These are phyloP conservation scores for Oryza officinalis DNA, from an alignment of 176 grass and related monocot species.

Conservation along the genomic window DNA sequence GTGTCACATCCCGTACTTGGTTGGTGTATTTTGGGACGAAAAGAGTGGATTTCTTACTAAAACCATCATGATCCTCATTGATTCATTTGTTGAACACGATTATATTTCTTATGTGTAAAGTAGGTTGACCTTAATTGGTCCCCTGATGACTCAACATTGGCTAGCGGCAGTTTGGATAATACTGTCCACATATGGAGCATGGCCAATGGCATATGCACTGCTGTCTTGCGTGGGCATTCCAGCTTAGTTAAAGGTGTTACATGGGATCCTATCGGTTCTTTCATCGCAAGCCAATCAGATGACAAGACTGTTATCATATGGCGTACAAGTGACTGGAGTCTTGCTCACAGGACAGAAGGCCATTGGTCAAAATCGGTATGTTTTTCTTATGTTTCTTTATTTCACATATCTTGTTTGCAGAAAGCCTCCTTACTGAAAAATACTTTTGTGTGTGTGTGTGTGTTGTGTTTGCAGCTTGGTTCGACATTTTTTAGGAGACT, in stretches of 20 bases:
- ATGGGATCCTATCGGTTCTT: constrained; percentile 99
- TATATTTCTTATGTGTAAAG: constrained; percentile 54
- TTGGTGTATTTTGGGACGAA: too few species aligned
- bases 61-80: neutral
- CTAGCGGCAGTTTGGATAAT: constrained; percentile 92
- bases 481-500: constrained; percentile 97
- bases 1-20: too few species aligned
- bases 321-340: constrained; percentile 97
- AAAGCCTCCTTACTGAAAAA: constrained; percentile 38
- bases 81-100: constrained; percentile 24
- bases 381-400: neutral
- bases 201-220: constrained; percentile 90
- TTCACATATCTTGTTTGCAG: constrained; percentile 10
- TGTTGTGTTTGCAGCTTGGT: constrained; percentile 68
- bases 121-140: constrained; percentile 99
- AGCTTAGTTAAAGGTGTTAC: constrained; percentile 97
- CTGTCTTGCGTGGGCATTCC: constrained; percentile 91
- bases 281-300: constrained; percentile 94
- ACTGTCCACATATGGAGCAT: constrained; percentile 96
- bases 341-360: constrained; percentile 91
- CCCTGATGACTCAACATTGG: constrained; percentile 85
- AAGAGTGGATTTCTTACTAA: constrained; percentile 24
- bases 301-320: constrained; percentile 97
- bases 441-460: constrained; percentile 21
- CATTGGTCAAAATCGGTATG: constrained; percentile 97